These are phyloP conservation scores for Talaromyces verruculosus DNA, from an alignment of 2,329 filamentous ascomycete species.

Conservation along the genomic window DNA sequence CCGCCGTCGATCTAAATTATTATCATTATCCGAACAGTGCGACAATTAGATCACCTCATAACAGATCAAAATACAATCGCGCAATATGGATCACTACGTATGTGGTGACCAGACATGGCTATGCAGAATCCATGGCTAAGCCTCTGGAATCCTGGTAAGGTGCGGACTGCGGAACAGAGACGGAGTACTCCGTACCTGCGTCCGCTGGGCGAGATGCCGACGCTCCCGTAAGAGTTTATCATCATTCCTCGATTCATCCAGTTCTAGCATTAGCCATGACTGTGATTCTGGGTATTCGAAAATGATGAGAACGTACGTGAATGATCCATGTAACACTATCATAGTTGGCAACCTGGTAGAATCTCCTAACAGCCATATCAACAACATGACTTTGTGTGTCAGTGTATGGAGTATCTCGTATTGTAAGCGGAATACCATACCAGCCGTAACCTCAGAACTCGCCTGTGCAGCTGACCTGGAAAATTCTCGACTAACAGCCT, in stretches of 20 bases:
- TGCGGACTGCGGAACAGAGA: neutral
- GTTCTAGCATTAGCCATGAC: neutral
- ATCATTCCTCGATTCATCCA: neutral
- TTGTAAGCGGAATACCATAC: slow-evolving; percentile 5
- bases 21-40: neutral
- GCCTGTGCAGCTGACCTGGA: slow-evolving; percentile 16
- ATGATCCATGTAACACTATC: neutral
- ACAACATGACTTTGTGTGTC: neutral
- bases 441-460: neutral
- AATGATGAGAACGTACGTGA: too few species aligned
- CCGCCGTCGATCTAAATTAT: neutral
- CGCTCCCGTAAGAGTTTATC: neutral
- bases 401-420: neutral
- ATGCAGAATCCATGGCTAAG: slow-evolving; percentile 6
- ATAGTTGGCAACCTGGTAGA: neutral
- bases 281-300: neutral
- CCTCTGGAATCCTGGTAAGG: slow-evolving; percentile 10
- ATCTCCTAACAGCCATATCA: neutral
- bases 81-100: neutral
- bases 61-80: neutral
- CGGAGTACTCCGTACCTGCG: slow-evolving; percentile 16
- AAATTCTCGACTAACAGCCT: slow-evolving; percentile 6
- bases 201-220: slow-evolving; percentile 9
- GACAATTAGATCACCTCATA: neutral
- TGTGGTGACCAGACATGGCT: slow-evolving; percentile 4